These are phyloP conservation scores for Colletotrichum lupini DNA, from an alignment of 2,329 filamentous ascomycete species.

Conservation along the genomic window DNA sequence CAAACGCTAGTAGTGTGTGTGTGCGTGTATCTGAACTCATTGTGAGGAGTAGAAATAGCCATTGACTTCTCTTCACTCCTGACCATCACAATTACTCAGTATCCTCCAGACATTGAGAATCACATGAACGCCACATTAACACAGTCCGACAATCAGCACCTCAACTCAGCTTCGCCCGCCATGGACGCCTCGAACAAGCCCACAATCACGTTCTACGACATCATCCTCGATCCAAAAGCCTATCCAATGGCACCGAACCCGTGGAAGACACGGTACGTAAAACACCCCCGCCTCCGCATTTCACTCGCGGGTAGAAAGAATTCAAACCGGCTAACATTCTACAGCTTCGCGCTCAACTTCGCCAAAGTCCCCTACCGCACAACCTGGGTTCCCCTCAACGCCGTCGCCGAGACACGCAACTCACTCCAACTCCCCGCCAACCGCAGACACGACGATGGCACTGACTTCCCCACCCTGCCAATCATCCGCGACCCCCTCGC, in stretches of 20 bases:
- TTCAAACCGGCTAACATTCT: background rate
- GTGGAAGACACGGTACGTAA: background rate
- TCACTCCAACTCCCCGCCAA: conserved; percentile 57
- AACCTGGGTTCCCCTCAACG: conserved; percentile 61
- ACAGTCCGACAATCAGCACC: background rate
- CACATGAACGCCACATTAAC: background rate
- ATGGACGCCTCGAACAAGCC: background rate
- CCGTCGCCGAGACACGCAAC: conserved; percentile 61
- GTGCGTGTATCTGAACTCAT: background rate
- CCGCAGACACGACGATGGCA: conserved; percentile 66
- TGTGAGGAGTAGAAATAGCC: background rate
- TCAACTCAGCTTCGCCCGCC: background rate
- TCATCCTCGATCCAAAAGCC: background rate
- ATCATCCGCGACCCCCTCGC: conserved; percentile 61
- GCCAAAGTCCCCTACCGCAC: conserved; percentile 49
- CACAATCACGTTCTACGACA: background rate
- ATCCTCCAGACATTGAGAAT: background rate
- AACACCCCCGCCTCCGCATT: too few species aligned
- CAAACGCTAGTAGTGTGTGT: background rate
- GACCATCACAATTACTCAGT: background rate
- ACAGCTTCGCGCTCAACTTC: conserved; percentile 52
- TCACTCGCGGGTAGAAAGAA: background rate
- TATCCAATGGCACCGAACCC: background rate
- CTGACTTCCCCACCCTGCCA: conserved; percentile 70
- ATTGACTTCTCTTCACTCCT: background rate